A percentile compares a stretch with the other conserved stretches of the same genome.
Evolutionary conservation across 768 basidiomycete species (phyloP).

Genomic region (Lactifluus subvellereus): DNA sequence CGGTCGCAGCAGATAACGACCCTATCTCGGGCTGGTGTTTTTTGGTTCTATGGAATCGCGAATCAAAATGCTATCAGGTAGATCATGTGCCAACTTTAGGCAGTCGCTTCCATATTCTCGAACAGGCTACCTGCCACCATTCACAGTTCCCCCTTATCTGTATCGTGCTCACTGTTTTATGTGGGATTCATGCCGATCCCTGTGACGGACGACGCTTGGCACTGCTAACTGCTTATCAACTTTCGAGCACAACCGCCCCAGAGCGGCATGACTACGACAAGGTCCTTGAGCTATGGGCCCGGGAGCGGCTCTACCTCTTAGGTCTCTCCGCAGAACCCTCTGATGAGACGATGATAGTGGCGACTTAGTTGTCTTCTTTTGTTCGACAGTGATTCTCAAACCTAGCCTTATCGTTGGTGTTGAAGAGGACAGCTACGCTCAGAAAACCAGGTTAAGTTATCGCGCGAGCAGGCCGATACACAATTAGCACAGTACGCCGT

Average conservation of each 20-base stretch:
- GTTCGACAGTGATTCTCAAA: neutral
- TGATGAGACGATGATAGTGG: neutral
- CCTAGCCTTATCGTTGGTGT: neutral
- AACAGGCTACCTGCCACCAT: neutral
- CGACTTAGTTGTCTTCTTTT: neutral
- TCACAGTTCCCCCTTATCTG: neutral
- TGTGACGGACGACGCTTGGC: neutral
- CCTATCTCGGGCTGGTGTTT: neutral
- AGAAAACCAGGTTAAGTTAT: neutral
- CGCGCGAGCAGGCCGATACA: neutral
- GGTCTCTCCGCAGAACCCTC: neutral
- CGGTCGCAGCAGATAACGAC: neutral
- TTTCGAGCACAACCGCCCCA: neutral
- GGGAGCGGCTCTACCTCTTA: neutral
- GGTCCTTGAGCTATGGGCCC: too few species aligned
- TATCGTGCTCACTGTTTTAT: neutral
- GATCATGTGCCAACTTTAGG: neutral
- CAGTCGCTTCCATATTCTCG: neutral
- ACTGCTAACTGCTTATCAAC: neutral
- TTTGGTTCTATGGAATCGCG: neutral
- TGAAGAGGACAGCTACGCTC: neutral
- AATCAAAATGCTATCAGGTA: neutral
- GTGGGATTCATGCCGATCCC: too few species aligned
- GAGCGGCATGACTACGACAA: neutral
- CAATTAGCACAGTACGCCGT: neutral